phyloP scores from a whole-genome alignment of 768 basidiomycete species.

The Psilocybe sp. region DNA sequence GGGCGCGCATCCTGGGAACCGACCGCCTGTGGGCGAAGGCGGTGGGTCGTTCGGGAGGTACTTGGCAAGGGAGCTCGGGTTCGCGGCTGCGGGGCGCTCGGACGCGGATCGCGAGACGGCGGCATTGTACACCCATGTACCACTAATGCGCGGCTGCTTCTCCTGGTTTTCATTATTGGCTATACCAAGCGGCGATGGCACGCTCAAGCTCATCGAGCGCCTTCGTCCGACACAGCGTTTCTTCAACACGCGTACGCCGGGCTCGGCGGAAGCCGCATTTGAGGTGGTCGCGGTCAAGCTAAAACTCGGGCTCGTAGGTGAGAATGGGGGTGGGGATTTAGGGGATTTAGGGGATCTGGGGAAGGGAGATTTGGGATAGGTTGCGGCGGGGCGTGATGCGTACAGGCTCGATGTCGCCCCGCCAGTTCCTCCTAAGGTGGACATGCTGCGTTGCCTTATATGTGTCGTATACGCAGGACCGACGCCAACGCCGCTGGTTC shows the following conservation, averaged over 20 bases:
- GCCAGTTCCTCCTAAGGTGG: not conserved
- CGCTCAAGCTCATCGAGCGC: slow-evolving; percentile 30
- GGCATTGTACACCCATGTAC: slow-evolving; percentile 51
- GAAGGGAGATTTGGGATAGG: not conserved
- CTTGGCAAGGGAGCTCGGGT: slow-evolving; percentile 1
- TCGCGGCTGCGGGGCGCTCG: slow-evolving; percentile 22
- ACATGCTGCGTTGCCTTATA: not conserved
- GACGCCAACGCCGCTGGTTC: not conserved
- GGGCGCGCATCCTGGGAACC: not conserved
- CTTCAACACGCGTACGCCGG: slow-evolving; percentile 41
- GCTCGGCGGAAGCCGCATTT: not conserved
- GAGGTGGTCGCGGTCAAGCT: slow-evolving; percentile 1
- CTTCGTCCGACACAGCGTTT: slow-evolving; percentile 54
- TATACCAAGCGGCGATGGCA: not conserved
- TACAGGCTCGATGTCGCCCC: not conserved
- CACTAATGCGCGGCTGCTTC: slow-evolving; percentile 14
- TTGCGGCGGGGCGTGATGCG: not conserved
- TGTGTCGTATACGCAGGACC: not conserved
- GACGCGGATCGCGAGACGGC: slow-evolving; percentile 34
- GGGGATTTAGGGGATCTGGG: too few species aligned
- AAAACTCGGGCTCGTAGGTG: slow-evolving; percentile 3
- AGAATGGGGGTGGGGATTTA: too few species aligned
- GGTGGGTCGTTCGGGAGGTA: slow-evolving; percentile 16
- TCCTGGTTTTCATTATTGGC: slow-evolving; percentile 7
- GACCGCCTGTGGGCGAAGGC: slow-evolving; percentile 7